Evolutionary conservation across 1,139 yeast genomes (phyloP).

Genomic region (Meyerozyma carpophila): DNA sequence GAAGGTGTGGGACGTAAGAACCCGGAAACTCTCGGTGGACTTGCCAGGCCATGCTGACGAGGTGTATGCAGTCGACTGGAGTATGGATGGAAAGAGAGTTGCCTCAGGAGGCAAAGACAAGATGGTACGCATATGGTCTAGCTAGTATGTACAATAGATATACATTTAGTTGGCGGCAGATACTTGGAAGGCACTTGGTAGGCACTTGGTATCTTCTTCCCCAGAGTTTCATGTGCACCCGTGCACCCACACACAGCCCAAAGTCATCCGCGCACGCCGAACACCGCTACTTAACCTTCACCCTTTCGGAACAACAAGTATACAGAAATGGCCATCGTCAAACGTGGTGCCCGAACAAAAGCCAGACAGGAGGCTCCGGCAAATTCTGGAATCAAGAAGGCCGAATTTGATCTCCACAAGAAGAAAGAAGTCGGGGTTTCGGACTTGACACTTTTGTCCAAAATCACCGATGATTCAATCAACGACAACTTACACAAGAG

Average conservation of each 20-base stretch:
- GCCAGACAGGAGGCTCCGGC: slow-evolving; percentile 53
- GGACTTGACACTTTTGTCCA: slow-evolving; percentile 83
- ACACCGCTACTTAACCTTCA: neutral
- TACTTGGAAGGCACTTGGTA: too few species aligned
- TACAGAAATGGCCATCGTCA: slow-evolving; percentile 64
- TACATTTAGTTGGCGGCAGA: neutral
- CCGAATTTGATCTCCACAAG: slow-evolving; percentile 82
- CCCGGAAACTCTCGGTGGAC: slow-evolving; percentile 79
- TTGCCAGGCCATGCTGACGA: slow-evolving; percentile 96
- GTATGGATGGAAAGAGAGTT: slow-evolving; percentile 86
- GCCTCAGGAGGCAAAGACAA: slow-evolving; percentile 98
- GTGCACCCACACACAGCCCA: slow-evolving; percentile 1
- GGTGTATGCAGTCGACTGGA: slow-evolving; percentile 97
- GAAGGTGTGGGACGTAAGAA: slow-evolving; percentile 93
- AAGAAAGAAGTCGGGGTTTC: slow-evolving; percentile 97
- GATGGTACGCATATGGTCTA: slow-evolving; percentile 89
- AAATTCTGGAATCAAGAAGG: slow-evolving; percentile 73
- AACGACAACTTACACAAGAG: slow-evolving; percentile 87
- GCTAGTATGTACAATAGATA: slow-evolving; percentile 27
- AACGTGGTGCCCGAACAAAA: slow-evolving; percentile 66
- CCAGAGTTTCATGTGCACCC: neutral
- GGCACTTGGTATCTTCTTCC: neutral
- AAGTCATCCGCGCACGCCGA: slow-evolving; percentile 1
- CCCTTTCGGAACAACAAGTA: neutral
- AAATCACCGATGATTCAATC: slow-evolving; percentile 87